Evolutionary conservation across 2,329 filamentous ascomycete species (phyloP), one percentile per base, ranked within the genome.

Genomic region (Aspergillus quadricinctus): DNA sequence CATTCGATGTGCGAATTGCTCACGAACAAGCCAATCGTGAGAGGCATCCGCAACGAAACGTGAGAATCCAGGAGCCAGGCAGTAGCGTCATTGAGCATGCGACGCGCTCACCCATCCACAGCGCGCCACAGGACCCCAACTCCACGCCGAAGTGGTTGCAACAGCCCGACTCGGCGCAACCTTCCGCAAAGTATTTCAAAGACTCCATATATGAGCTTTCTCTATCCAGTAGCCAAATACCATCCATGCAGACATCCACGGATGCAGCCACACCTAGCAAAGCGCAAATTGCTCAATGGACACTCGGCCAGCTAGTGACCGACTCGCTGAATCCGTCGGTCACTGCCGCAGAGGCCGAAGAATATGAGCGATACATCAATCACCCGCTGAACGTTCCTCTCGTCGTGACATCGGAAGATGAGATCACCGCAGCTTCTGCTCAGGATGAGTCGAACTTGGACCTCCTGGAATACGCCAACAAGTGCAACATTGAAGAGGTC

Each of bases 351-450:
- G 93, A 97, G 76, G 85, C 86, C 25, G 86, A 88, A 49, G 94
- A 97, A 70, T 99, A 99, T 71, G 83, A 87, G 57, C 85, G 88
- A 25, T 99, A 97, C 73, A 86, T 99, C 63, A 85, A 83, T 49
- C 94, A 99, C 68, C 92, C 94, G 1, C 87, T 96, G 55, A 92
- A 88, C 53, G 84, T 99, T 0, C 92, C 93, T 0, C 81, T 99
- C 1, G 76, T 79, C 5, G 74, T 78, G 1, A 76, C 77, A 1
- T 77, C 75, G 0, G 77, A 77, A 57, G 67, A 74, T 52, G 64
- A 74, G 48, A 61, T 74, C 40, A 71, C 70, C 0, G 69, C 72
- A 2, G 63, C 68, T 3, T 71, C 71, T 1, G 62, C 73, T 37
- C 68, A 73, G 48, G 64, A 70, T 14, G 69, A 67, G 11, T 74